Evolutionary conservation across 805 yeast species (phyloP), one percentile per base, ranked within the genome.

Genomic region (Saturnispora dispora): DNA sequence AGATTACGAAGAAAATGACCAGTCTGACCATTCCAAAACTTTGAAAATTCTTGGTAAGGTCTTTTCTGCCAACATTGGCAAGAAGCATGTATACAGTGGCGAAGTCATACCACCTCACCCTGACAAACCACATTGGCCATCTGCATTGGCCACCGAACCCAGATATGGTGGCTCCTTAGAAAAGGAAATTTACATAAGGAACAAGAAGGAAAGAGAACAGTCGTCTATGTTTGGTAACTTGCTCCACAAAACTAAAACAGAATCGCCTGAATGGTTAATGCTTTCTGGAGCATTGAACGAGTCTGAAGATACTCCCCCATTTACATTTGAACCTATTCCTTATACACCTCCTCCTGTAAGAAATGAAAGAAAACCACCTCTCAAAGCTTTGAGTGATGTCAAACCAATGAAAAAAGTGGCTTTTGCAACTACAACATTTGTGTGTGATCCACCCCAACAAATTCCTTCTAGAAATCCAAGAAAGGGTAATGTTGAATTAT

Each of bases 371-470:
- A 53, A 48, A 17, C 71, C 71, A 3, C 67, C 68, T 20, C 58
- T 69, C 13, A 48, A 57, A 18, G 57, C 53, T 2, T 54, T 69
- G 20, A 52, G 56, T 36, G 60, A 57, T 9, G 51, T 67, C 8
- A 62, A 55, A 59, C 71, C 63, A 15, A 69, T 86, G 63, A 75
- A 78, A 56, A 71, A 90, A 54, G 96, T 88, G 4, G 76, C 81
- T 0, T 90, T 90, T 66, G 88, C 93, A 0, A 74, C 88, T 4
- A 85, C 85, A 47, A 79, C 83, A 48, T 77, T 88, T 54, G 74
- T 73, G 0, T 73, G 72, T 55, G 96, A 90, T 65, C 97, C 97
- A 2, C 96, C 96, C 1, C 97, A 90, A 62, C 96, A 89, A 63
- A 85, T 90, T 54, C 97, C 97, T 2, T 85, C 95, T 1, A 71